Evolutionary conservation across 78 protist species (phyloP).

Genomic region (Planoprotostelium fungivorum): DNA sequence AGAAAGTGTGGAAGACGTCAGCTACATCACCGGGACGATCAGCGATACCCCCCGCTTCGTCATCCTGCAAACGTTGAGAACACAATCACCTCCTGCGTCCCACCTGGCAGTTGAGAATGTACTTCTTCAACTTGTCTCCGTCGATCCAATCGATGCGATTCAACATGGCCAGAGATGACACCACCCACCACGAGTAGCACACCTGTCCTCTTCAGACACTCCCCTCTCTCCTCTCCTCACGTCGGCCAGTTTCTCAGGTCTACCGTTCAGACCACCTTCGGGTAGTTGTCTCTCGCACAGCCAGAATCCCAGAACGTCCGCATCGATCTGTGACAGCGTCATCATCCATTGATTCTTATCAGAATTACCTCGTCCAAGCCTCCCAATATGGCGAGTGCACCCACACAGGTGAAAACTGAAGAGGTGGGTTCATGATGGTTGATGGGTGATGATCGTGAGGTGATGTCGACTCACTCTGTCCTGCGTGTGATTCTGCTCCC

Average conservation of each 20-base stretch:
- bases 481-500: slow-evolving; percentile 98
- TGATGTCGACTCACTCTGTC: slow-evolving; percentile 74
- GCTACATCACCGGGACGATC: slow-evolving; percentile 94
- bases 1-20: slow-evolving; percentile 99
- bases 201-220: slow-evolving; percentile 18
- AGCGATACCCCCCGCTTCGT: slow-evolving; percentile 95
- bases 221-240: slow-evolving; percentile 33
- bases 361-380: slow-evolving; percentile 33
- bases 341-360: not conserved
- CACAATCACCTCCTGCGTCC: not conserved
- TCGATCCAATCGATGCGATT: slow-evolving; percentile 91
- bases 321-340: slow-evolving; percentile 12
- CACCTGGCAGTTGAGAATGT: slow-evolving; percentile 89
- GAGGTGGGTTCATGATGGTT: not conserved
- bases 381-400: slow-evolving; percentile 87
- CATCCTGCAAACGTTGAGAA: slow-evolving; percentile 59
- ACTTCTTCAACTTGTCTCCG: slow-evolving; percentile 57
- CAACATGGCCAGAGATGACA: slow-evolving; percentile 81
- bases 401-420: slow-evolving; percentile 94
- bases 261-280: slow-evolving; percentile 98
- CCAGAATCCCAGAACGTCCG: slow-evolving; percentile 96
- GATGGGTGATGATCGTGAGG: not conserved
- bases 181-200: slow-evolving; percentile 99
- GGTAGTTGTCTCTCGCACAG: slow-evolving; percentile 94
- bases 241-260: slow-evolving; percentile 98